A percentile compares a stretch with the other conserved stretches of the same genome.
Conservation (phyloP, 2,329 filamentous ascomycete genomes). For the Colletotrichum kahawae region DNA sequence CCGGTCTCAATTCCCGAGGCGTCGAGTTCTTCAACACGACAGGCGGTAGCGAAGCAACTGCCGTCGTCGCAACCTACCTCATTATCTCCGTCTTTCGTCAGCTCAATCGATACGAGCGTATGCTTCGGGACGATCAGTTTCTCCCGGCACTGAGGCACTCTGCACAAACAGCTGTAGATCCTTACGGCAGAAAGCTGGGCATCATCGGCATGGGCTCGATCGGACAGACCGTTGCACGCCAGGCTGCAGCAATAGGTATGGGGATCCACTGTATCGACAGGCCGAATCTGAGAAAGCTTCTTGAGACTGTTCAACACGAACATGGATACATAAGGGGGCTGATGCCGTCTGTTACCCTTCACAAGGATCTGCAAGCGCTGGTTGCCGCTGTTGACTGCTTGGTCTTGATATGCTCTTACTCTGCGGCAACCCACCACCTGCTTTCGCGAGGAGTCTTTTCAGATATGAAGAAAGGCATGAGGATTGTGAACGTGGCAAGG, state of each 20-base stretch:
- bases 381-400: neutral
- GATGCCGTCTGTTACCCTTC: neutral
- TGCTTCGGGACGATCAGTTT: neutral
- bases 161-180: neutral
- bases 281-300: neutral
- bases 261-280: neutral
- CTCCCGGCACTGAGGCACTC: neutral
- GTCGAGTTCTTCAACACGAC: neutral
- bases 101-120: neutral
- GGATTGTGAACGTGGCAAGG: conserved; percentile 25
- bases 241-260: neutral
- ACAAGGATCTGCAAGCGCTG: neutral
- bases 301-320: neutral
- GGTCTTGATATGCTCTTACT: conserved; percentile 25
- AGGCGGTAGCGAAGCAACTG: conserved; percentile 2
- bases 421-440: conserved; percentile 21
- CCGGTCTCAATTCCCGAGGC: neutral
- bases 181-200: neutral
- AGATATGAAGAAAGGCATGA: conserved; percentile 19
- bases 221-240: neutral
- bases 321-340: neutral
- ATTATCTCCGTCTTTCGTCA: neutral
- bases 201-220: conserved; percentile 4
- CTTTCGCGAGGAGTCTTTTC: conserved; percentile 8
- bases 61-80: neutral